Evolutionary conservation across 106 monocot species (phyloP).

Genomic region (Platanthera zijinensis): DNA sequence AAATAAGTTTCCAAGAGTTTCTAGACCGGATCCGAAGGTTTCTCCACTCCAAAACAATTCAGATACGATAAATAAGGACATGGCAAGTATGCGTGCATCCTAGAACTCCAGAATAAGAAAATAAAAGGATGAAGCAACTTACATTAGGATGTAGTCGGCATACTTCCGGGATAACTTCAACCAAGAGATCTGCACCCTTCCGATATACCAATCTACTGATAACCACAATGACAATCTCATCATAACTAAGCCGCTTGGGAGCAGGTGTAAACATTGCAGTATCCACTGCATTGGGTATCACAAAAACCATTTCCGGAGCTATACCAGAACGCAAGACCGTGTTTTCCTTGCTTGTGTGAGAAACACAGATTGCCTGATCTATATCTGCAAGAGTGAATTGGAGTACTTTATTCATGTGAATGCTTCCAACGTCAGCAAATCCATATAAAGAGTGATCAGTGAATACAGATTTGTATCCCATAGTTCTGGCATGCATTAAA

Average conservation of each 20-base stretch:
- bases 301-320: constrained; percentile 75
- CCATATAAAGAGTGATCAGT: constrained; percentile 98
- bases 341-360: constrained; percentile 97
- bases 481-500: constrained; percentile 85
- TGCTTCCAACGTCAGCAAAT: constrained; percentile 88
- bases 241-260: constrained; percentile 37
- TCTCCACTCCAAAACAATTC: too few species aligned
- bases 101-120: not conserved
- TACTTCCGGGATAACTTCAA: constrained; percentile 93
- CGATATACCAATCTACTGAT: constrained; percentile 92
- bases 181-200: constrained; percentile 94
- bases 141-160: constrained; percentile 78
- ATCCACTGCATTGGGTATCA: constrained; percentile 96
- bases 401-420: constrained; percentile 97
- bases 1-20: too few species aligned
- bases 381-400: constrained; percentile 93
- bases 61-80: too few species aligned
- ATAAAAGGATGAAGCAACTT: constrained; percentile 17
- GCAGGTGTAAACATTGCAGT: constrained; percentile 95
- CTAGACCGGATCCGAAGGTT: too few species aligned
- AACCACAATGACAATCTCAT: constrained; percentile 85
- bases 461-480: constrained; percentile 87
- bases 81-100: too few species aligned
- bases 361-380: constrained; percentile 89
- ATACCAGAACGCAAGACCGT: constrained; percentile 87